A percentile compares a stretch with the other conserved stretches of the same genome.
phyloP scores from a whole-genome alignment of 2,329 filamentous ascomycete genomes.

The Exophiala viscosa region DNA sequence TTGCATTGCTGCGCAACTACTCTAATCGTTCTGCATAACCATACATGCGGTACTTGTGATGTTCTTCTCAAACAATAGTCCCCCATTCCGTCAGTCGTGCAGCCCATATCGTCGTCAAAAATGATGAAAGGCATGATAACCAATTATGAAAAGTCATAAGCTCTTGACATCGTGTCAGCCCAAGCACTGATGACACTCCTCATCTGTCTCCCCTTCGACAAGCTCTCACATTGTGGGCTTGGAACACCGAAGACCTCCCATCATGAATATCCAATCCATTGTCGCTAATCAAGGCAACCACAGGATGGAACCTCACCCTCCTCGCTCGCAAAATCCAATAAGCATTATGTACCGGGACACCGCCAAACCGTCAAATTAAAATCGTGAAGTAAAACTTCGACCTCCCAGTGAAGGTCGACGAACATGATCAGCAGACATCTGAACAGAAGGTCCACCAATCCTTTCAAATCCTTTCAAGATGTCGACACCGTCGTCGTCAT shows the following conservation, averaged over 20 bases:
- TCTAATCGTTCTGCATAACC: conserved; percentile 10
- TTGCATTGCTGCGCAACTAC: conserved; percentile 24
- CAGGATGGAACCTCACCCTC: conserved; percentile 4
- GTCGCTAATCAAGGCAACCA: neutral
- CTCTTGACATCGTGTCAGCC: conserved; percentile 21
- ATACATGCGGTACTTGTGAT: neutral
- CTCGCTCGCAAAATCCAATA: neutral
- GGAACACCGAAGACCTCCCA: neutral
- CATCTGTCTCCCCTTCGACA: neutral
- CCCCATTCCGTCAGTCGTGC: conserved; percentile 19
- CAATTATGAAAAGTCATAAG: conserved; percentile 17
- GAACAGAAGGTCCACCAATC: conserved; percentile 32
- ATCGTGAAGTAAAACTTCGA: conserved; percentile 24
- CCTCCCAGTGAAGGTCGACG: conserved; percentile 22
- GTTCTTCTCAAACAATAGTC: conserved; percentile 3
- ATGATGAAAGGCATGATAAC: conserved; percentile 6
- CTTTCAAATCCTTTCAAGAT: conserved; percentile 48
- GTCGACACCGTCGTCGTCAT: conserved; percentile 43
- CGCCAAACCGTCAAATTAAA: conserved; percentile 13
- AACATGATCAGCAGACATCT: conserved; percentile 9
- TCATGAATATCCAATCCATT: neutral
- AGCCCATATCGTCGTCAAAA: conserved; percentile 24
- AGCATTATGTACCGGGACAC: conserved; percentile 3
- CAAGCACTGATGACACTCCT: too few species aligned
- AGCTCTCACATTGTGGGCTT: too few species aligned